Base-by-base conservation (phyloP, 495 filamentous ascomycete species). In the Neurospora pannonica region DNA sequence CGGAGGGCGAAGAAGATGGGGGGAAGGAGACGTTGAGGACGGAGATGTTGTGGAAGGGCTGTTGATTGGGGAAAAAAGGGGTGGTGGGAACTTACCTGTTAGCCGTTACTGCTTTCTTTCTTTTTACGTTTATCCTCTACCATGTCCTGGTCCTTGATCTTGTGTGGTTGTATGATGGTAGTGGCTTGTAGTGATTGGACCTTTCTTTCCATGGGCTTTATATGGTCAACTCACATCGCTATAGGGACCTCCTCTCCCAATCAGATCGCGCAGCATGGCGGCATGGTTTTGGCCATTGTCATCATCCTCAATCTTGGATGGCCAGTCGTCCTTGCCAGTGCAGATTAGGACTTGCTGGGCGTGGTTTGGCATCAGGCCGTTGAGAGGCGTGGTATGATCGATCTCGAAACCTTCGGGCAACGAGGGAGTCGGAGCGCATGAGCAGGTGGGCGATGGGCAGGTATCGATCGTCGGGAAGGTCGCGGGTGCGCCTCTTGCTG, bases 241-340 rank as follows among this genome's bases (percentile, higher is more conserved):
- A 77, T 87, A 93, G 71, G 85, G 83, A 6, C 92, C 93, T 15
- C 88, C 89, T 31, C 88, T 86, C 10, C 90, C 92, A 46, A 94
- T 76, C 34, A 94, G 77, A 38, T 83, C 82, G 81, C 92, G 95
- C 75, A 98, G 78, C 48, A 89, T 88, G 70, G 91, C 88, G 1
- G 91, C 92, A 10, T 97, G 83, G 74, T 90, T 89, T n/a, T 87
- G 85, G 21, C 84, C 86, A 70, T 80, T 77, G 72, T 86, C 83
- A 46, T 86, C 85, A 24, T 86, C 85, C 72, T 88, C 87, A 72
- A 87, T 97, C 80, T 81, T 91, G 84, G 80, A 94, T 21, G 87
- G 86, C 96, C 96, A 99, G 81, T 98, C 93, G 28, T 85, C 78
- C 73, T 89, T 87, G 9, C 93, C 94, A 1, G 95, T 97, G 73